A percentile compares a stretch with the other conserved stretches of the same genome.
phyloP scores from a whole-genome alignment of 129 eudicot species.

The Arctium minus region DNA sequence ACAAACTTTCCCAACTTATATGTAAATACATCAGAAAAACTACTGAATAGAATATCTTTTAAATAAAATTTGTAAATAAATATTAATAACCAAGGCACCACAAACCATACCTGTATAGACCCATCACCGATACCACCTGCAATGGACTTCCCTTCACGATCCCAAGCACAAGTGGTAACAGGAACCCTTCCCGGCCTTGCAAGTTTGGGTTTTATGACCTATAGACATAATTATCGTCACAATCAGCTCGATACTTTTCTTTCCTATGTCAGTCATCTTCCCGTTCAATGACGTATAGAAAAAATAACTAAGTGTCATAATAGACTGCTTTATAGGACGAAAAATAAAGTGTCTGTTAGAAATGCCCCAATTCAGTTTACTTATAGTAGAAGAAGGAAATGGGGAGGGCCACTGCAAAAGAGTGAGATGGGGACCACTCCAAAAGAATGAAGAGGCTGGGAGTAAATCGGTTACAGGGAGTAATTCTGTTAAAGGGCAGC shows the following conservation, averaged over 20 bases:
- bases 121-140: constrained; percentile 98
- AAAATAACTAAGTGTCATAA: not conserved
- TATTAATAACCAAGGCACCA: not conserved
- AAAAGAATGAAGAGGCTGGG: too few species aligned
- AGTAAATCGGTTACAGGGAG: too few species aligned
- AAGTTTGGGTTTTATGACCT: constrained; percentile 97
- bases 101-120: constrained; percentile 75
- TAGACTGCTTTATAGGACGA: not conserved
- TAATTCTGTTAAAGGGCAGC: too few species aligned
- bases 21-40: not conserved
- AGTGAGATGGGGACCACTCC: too few species aligned
- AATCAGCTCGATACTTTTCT: constrained; percentile 1
- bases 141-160: constrained; percentile 88
- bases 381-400: too few species aligned
- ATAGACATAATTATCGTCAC: constrained; percentile 7
- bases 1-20: not conserved
- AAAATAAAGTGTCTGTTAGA: not conserved
- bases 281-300: not conserved
- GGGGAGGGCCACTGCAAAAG: too few species aligned
- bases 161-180: constrained; percentile 95
- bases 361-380: too few species aligned
- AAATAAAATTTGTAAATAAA: not conserved
- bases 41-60: not conserved
- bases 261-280: not conserved
- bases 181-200: constrained; percentile 95